phyloP scores from a whole-genome alignment of 73 alveolate genomes.

The Symbiodinium natans region DNA sequence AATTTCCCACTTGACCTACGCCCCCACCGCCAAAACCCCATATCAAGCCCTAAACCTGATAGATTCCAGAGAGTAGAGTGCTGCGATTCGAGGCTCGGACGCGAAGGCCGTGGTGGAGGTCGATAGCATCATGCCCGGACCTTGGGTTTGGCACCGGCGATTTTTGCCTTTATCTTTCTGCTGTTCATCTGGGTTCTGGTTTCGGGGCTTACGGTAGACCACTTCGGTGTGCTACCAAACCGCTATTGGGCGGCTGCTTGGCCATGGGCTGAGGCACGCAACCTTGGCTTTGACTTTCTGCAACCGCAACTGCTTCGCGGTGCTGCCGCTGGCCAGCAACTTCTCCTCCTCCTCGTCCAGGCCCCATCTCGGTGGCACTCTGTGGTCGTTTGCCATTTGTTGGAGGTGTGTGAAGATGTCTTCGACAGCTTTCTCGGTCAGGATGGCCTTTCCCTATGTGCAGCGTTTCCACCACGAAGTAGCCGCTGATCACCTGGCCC shows the following conservation, averaged over 20 bases:
- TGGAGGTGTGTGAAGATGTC: background rate
- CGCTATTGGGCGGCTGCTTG: background rate
- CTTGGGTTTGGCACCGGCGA: background rate
- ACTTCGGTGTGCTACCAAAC: background rate
- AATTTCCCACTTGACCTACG: too few species aligned
- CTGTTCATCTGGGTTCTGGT: background rate
- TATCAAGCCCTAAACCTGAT: too few species aligned
- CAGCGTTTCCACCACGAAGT: slow-evolving; percentile 51
- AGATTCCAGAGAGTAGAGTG: too few species aligned
- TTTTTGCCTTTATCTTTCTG: background rate
- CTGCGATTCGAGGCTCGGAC: slow-evolving; percentile 24
- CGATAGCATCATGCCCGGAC: background rate
- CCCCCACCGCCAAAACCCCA: too few species aligned
- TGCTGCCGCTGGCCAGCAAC: slow-evolving; percentile 67
- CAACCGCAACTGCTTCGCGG: slow-evolving; percentile 26
- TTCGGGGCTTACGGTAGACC: background rate
- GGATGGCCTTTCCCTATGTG: slow-evolving; percentile 71
- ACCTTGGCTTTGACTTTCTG: slow-evolving; percentile 30
- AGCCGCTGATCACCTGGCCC: slow-evolving; percentile 20
- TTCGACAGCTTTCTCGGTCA: background rate
- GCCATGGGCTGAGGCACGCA: background rate
- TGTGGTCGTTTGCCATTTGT: background rate
- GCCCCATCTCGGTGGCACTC: background rate
- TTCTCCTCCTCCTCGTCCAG: slow-evolving; percentile 40
- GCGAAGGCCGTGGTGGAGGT: slow-evolving; percentile 28